phyloP scores from a whole-genome alignment of 225 moss, liverwort and hornwort genomes.

The Rhytidiadelphus loreus region DNA sequence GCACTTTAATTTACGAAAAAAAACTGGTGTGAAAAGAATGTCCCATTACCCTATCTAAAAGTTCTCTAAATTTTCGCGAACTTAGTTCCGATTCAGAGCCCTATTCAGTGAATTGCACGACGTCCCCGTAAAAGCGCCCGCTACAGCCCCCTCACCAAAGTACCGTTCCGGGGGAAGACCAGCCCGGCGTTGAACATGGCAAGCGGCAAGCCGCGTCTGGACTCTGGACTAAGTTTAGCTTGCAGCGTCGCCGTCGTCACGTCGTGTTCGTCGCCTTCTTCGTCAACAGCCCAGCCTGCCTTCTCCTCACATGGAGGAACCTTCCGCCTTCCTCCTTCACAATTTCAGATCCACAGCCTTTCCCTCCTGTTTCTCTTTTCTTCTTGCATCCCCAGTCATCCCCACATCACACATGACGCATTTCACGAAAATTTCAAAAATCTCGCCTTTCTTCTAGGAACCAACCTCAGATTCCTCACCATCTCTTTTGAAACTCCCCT shows the following conservation, averaged over 20 bases:
- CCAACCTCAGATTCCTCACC: background rate
- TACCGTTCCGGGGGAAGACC: background rate
- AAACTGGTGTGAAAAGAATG: background rate
- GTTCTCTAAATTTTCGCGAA: background rate
- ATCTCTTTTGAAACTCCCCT: background rate
- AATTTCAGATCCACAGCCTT: background rate
- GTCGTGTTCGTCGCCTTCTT: background rate
- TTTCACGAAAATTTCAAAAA: background rate
- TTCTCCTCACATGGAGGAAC: too few species aligned
- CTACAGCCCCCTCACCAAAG: background rate
- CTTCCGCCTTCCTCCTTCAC: background rate
- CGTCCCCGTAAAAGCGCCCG: background rate
- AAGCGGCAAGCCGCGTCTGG: background rate
- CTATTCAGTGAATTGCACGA: background rate
- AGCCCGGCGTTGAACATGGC: background rate
- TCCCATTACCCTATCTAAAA: background rate
- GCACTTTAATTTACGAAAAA: background rate
- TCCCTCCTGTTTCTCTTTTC: background rate
- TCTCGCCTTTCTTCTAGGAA: background rate
- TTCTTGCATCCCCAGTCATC: background rate
- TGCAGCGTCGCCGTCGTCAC: too few species aligned
- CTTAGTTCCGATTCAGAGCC: background rate
- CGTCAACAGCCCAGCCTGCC: background rate
- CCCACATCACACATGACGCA: background rate
- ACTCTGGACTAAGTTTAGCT: background rate